A percentile compares a stretch with the other conserved stretches of the same genome.
Conservation (phyloP, 495 filamentous ascomycete species). For the Sphaerosporella brunnea region DNA sequence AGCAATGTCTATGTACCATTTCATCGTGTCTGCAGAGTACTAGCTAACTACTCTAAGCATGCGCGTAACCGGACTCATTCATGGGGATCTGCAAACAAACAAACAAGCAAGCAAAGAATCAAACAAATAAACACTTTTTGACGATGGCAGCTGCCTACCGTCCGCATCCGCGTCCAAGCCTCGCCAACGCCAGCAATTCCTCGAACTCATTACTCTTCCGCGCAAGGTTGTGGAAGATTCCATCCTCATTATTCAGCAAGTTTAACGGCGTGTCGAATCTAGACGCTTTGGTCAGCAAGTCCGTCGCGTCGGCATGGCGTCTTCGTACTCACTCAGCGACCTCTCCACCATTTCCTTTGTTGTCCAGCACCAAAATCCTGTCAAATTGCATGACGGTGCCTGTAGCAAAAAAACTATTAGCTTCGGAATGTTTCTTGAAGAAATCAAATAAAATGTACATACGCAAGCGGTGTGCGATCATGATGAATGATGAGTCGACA, state of each 20-base stretch:
- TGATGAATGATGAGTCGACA: slow-evolving; percentile 17
- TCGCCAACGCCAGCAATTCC: slow-evolving; percentile 27
- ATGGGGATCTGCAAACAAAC: too few relatives aligned
- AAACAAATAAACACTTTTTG: too few relatives aligned
- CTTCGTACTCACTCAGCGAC: slow-evolving; percentile 12
- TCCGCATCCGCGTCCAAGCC: too few relatives aligned
- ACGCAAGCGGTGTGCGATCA: slow-evolving; percentile 18
- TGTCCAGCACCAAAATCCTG: slow-evolving; percentile 19
- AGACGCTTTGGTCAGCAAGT: neutral
- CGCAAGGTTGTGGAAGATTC: slow-evolving; percentile 15
- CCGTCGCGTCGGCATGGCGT: neutral
- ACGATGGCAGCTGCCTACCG: too few relatives aligned
- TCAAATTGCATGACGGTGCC: slow-evolving; percentile 20
- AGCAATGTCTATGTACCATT: too few relatives aligned
- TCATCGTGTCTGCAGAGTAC: too few relatives aligned
- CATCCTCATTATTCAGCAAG: slow-evolving; percentile 12
- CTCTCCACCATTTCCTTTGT: slow-evolving; percentile 19
- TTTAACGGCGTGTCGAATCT: slow-evolving; percentile 19
- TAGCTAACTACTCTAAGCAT: too few relatives aligned
- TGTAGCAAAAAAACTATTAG: neutral
- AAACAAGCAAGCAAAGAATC: too few relatives aligned
- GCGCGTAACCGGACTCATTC: too few relatives aligned
- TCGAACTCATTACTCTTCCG: slow-evolving; percentile 23
- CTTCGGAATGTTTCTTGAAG: neutral
- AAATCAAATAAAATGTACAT: neutral